phyloP scores from a whole-genome alignment of 257 asterid species.

The Misopates orontium region DNA sequence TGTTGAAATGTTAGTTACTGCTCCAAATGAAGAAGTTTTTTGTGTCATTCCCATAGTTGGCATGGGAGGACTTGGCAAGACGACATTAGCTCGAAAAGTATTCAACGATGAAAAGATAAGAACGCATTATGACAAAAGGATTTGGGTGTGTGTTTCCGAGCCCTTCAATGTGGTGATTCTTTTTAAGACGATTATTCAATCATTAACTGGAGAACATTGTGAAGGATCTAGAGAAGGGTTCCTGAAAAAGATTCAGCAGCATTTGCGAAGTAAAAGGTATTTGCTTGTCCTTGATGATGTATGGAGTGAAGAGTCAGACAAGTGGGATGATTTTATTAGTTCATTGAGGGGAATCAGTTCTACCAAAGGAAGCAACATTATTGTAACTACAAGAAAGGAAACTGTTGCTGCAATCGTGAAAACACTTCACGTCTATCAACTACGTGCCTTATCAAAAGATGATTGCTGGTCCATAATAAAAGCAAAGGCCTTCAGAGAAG shows the following conservation, averaged over 20 bases:
- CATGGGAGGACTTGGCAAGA: too few relatives aligned
- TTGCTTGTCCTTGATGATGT: constrained; percentile 37
- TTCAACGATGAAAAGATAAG: not conserved
- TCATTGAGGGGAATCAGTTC: constrained; percentile 4
- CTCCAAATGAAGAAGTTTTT: not conserved
- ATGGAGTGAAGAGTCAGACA: constrained; percentile 15
- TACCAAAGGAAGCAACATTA: not conserved
- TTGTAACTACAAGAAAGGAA: constrained; percentile 15
- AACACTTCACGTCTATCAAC: constrained; percentile 3
- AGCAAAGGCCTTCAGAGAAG: constrained; percentile 20
- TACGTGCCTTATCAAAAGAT: constrained; percentile 22
- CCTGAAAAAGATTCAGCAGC: constrained; percentile 11
- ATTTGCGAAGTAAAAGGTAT: not conserved
- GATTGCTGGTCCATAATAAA: constrained; percentile 33
- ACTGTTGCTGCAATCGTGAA: constrained; percentile 24
- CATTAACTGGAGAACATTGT: constrained; percentile 22
- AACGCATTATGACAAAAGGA: not conserved
- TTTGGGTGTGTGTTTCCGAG: constrained; percentile 19
- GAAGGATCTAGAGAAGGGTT: constrained; percentile 5
- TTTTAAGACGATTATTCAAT: constrained; percentile 33
- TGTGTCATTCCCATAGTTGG: not conserved
- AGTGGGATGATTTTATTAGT: constrained; percentile 21
- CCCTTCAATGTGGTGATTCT: not conserved
- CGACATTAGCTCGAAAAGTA: constrained; percentile 18
- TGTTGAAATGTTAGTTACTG: not conserved